These are phyloP conservation scores for Cynanchum wilfordii DNA, from an alignment of 257 asterid species.

Conservation along the genomic window DNA sequence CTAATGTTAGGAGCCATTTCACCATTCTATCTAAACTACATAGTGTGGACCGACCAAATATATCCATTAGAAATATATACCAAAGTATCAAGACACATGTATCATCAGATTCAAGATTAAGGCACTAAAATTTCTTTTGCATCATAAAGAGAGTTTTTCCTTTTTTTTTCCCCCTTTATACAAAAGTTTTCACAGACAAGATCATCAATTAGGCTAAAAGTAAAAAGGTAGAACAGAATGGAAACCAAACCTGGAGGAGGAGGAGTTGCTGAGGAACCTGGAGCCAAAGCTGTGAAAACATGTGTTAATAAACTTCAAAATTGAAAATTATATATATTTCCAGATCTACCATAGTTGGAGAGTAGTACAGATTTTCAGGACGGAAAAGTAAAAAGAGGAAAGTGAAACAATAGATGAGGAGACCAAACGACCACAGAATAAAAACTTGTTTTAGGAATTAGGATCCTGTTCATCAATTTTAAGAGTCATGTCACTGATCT, in stretches of 20 bases:
- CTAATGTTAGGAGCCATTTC: not conserved
- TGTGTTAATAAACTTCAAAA: not conserved
- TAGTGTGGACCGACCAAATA: not conserved
- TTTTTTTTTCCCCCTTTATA: too few relatives aligned
- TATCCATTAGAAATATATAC: not conserved
- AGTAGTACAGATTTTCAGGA: too few relatives aligned
- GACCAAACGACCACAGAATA: not conserved
- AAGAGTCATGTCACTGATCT: not conserved
- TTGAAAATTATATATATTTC: too few relatives aligned
- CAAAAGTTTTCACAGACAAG: not conserved
- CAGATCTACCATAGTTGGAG: too few relatives aligned
- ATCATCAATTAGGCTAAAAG: not conserved
- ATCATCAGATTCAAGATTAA: not conserved
- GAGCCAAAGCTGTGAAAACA: slow-evolving; percentile 15
- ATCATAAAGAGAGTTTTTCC: too few relatives aligned
- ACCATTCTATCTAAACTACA: too few relatives aligned
- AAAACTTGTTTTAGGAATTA: not conserved
- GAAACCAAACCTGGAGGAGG: slow-evolving; percentile 19
- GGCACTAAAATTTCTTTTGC: not conserved
- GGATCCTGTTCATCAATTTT: not conserved
- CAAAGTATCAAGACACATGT: not conserved
- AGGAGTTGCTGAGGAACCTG: slow-evolving; percentile 11
- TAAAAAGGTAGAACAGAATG: not conserved
- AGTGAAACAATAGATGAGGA: not conserved
- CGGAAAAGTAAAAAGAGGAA: not conserved